Base-by-base conservation (phyloP, 2,329 filamentous ascomycete genomes). In the Fusarium phyllophilum region DNA sequence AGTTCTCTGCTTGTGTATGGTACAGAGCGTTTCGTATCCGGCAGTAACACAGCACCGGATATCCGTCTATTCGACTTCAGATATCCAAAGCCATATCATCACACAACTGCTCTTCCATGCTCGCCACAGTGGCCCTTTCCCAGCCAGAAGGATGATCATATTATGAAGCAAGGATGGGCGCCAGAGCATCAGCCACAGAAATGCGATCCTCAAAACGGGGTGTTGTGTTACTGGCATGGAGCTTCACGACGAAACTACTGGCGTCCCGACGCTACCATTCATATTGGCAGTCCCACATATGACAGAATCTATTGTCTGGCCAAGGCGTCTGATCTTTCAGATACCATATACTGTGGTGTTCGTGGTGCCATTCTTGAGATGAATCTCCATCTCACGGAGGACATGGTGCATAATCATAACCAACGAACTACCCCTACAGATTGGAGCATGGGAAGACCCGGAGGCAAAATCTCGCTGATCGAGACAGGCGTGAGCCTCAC, bases 61-160 rank as follows among this genome's bases (percentile, higher is more conserved):
- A 69, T 90, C 62, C 86, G 87, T 59, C 78, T 89, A 38, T 89
- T 89, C 66, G 88, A 90, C 81, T 87, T 88, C 62, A 86, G 88
- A 17, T 86, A 85, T 80, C 78, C 84, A 0, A 85, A 82, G 70
- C 72, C 79, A 6, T 89, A 89, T 71, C 79, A 85, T 62, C 84
- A 89, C 79, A 86, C 86, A 6, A 80, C 83, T 8, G 85, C 82
- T 9, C 80, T 89, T 17, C 82, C 86, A 0, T 90, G 88, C 75
- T 81, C 83, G 11, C 66, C 60, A 12, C 69, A 77, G 8, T 65
- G 64, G 11, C 86, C 87, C 76, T 66, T 84, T 81, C 38, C 72
- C n/a, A 18, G 62, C 14, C 77, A 75, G 34, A 72, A 62, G 41
- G 67, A 77, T 26, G 68, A 73, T 31, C 39, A 59, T 33, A 42